phyloP scores from a whole-genome alignment of 176 grass and related monocot genomes.

The Pontederia crassipes region DNA sequence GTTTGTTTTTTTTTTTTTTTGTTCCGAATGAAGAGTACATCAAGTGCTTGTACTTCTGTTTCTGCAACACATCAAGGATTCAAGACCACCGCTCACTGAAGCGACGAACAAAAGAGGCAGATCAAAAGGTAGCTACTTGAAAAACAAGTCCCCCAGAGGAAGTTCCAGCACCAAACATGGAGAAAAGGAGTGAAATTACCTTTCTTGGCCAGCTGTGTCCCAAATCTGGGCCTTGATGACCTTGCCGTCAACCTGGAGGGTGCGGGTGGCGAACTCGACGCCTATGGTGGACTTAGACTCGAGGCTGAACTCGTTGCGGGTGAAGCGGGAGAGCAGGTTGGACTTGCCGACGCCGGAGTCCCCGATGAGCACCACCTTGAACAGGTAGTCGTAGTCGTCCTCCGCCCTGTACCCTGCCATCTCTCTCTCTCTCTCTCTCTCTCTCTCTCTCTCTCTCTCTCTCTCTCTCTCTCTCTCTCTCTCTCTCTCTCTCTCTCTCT shows the following conservation, averaged over 20 bases:
- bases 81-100: too few relatives aligned
- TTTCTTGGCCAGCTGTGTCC: conserved; percentile 69
- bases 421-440: background rate
- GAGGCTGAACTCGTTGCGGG: conserved; percentile 96
- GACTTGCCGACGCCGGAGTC: conserved; percentile 72
- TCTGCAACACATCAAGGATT: too few relatives aligned
- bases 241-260: conserved; percentile 69
- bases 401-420: conserved; percentile 54
- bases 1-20: too few relatives aligned
- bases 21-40: too few relatives aligned
- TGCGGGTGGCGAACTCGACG: conserved; percentile 92
- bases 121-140: too few relatives aligned
- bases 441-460: too few relatives aligned
- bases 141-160: too few relatives aligned
- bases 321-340: conserved; percentile 72
- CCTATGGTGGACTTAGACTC: conserved; percentile 96
- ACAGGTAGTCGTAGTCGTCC: conserved; percentile 76
- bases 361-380: conserved; percentile 75
- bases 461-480: background rate
- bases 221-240: conserved; percentile 90
- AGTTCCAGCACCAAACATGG: too few relatives aligned
- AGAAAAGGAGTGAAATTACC: conserved; percentile 11
- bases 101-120: too few relatives aligned
- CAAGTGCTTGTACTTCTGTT: too few relatives aligned
- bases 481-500: background rate